A percentile compares a stretch with the other conserved stretches of the same genome.
Conservation (phyloP, 352 stramenopile genomes). For the Phytophthora macrochlamydospora region DNA sequence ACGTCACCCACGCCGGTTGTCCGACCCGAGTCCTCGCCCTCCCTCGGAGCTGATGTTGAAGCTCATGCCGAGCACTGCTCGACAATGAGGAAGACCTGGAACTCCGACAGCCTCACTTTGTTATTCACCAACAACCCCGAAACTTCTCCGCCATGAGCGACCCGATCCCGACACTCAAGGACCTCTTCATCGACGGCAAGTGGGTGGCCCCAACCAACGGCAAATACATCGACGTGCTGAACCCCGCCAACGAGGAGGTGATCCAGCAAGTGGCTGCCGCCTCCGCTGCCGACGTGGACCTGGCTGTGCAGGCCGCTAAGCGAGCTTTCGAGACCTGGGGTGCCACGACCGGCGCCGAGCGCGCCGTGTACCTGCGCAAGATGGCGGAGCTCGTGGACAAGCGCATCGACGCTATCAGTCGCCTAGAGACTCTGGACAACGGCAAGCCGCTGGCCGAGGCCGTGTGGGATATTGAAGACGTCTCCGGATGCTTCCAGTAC, state of each 20-base stretch:
- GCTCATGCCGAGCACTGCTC: neutral
- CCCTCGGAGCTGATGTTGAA: neutral
- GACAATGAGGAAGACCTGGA: slow-evolving; percentile 1
- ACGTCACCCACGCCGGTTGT: slow-evolving; percentile 10
- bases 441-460: slow-evolving; percentile 69
- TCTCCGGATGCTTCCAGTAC: slow-evolving; percentile 50
- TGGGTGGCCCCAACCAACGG: slow-evolving; percentile 49
- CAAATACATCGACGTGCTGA: slow-evolving; percentile 39
- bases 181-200: slow-evolving; percentile 70
- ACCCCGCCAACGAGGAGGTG: slow-evolving; percentile 58
- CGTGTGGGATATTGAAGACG: slow-evolving; percentile 76
- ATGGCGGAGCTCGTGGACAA: slow-evolving; percentile 28
- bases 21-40: slow-evolving; percentile 6
- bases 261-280: slow-evolving; percentile 57
- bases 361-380: slow-evolving; percentile 25
- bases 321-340: slow-evolving; percentile 54
- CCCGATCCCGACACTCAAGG: slow-evolving; percentile 43
- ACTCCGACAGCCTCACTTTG: slow-evolving; percentile 9
- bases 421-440: slow-evolving; percentile 70
- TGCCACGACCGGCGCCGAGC: slow-evolving; percentile 46
- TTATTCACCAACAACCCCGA: slow-evolving; percentile 10
- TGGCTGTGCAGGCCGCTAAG: slow-evolving; percentile 50
- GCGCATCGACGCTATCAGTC: slow-evolving; percentile 36
- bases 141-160: slow-evolving; percentile 17
- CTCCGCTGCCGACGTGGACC: slow-evolving; percentile 49